Evolutionary conservation across 306 rosid species (phyloP), one percentile per base, ranked within the genome.

Genomic region (Rosa rugosa): DNA sequence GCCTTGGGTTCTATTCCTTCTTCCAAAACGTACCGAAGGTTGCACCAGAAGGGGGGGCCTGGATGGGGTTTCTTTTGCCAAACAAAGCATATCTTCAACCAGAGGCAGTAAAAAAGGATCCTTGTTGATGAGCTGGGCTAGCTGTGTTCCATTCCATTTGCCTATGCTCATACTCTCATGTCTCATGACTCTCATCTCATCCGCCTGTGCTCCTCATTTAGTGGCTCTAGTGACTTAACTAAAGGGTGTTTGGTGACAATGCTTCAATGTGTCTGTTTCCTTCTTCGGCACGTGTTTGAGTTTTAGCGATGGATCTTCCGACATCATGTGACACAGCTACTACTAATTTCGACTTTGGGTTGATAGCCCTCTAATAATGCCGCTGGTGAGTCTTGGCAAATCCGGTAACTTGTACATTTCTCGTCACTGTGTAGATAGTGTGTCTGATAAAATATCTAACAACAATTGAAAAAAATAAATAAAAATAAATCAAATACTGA

Each of bases 31-130:
- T 23, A 64, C 31, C 14, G 65, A 49, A 38, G 65, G 77, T 60
- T 22, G 79, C 53, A 13, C 25, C 47, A 41, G 65, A 51, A 34
- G 34, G 82, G 41, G 60, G 75, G 87, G 79, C 80, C 80, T 18
- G 66, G 16, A 23, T 27, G 7, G 65, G 56, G 45, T 31, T 34
- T 72, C 17, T 76, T 77, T 76, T 41, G 71, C 80, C 70, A 62
- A 80, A 18, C 68, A 79, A 80, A 82, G 80, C 83, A 78, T 83
- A 85, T 85, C 82, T 50, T 79, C 60, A 82, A 87, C 75, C 7
- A 49, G 84, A 70, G 88, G 90, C 85, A 56, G 83, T 50, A 56
- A 77, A 75, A 80, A 77, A 77, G 62, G 79, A 25, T 80, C 8
- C 16, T 31, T 69, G 49, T 34, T 64, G 69, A 64, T 64, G 69